Evolutionary conservation across 2,329 filamentous ascomycete genomes (phyloP).

Genomic region (Fusarium domesticum): DNA sequence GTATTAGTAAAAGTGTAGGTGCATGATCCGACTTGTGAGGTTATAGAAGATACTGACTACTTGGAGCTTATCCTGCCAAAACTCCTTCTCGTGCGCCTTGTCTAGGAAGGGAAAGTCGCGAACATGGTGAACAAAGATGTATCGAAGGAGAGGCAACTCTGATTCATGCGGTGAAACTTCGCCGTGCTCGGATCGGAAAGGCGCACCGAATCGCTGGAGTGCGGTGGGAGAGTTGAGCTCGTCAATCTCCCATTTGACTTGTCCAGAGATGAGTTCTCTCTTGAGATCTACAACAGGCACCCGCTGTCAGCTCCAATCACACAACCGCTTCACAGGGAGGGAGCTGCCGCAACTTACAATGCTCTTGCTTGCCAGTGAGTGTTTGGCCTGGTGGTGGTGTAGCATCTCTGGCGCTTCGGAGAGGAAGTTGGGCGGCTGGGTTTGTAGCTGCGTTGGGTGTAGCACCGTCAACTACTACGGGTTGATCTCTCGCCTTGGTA

Average conservation of each 20-base stretch:
- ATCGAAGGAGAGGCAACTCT: slow-evolving; percentile 87
- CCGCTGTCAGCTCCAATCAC: slow-evolving; percentile 12
- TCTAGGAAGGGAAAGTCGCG: slow-evolving; percentile 97
- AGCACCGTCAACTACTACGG: slow-evolving; percentile 21
- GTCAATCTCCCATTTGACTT: slow-evolving; percentile 84
- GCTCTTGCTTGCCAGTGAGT: slow-evolving; percentile 94
- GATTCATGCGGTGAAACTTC: slow-evolving; percentile 93
- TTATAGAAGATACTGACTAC: slow-evolving; percentile 57
- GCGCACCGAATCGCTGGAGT: slow-evolving; percentile 89
- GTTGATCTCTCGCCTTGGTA: slow-evolving; percentile 25
- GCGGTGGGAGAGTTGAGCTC: slow-evolving; percentile 95
- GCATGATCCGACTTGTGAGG: background rate
- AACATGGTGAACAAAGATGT: slow-evolving; percentile 97
- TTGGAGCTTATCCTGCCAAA: slow-evolving; percentile 98
- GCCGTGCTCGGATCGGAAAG: slow-evolving; percentile 87
- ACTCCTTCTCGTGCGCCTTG: slow-evolving; percentile 96
- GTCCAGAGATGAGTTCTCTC: slow-evolving; percentile 85
- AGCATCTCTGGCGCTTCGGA: slow-evolving; percentile 30
- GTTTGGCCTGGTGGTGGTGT: slow-evolving; percentile 44
- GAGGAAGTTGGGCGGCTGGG: slow-evolving; percentile 27
- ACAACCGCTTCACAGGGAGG: background rate
- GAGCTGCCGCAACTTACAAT: slow-evolving; percentile 61
- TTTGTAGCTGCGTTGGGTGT: slow-evolving; percentile 12
- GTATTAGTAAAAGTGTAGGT: slow-evolving; percentile 6
- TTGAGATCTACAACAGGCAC: slow-evolving; percentile 66